Percentiles rank a stretch among this genome's conserved stretches.
phyloP scores from a whole-genome alignment of 1,139 yeast genomes.

The Yamadazyma oceani region DNA sequence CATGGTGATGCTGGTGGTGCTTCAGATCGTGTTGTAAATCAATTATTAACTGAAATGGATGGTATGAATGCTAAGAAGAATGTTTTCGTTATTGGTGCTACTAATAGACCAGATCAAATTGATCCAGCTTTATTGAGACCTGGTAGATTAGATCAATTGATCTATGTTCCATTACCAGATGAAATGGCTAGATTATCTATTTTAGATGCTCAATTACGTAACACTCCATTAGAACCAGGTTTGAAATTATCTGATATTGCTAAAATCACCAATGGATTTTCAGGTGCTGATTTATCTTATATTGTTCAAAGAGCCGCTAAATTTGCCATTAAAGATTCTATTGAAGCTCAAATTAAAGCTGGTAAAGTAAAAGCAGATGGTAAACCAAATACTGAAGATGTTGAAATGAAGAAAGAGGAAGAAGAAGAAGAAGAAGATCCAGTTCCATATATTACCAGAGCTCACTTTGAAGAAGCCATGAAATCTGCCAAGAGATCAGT shows the following conservation, averaged over 20 bases:
- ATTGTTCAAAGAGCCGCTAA: constrained; percentile 98
- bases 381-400: constrained; percentile 47
- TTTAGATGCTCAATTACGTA: constrained; percentile 93
- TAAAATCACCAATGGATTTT: constrained; percentile 90
- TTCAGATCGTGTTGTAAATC: constrained; percentile 96
- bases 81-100: constrained; percentile 98
- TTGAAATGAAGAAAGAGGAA: constrained; percentile 51
- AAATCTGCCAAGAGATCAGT: constrained; percentile 98
- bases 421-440: constrained; percentile 76
- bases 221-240: constrained; percentile 98
- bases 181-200: constrained; percentile 91
- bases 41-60: constrained; percentile 97
- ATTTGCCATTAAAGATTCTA: constrained; percentile 96
- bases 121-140: constrained; percentile 99
- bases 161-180: constrained; percentile 97
- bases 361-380: constrained; percentile 26
- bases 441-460: constrained; percentile 91
- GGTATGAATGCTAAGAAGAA: constrained; percentile 99
- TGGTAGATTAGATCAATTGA: constrained; percentile 97
- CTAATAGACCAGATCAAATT: constrained; percentile 98
- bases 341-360: constrained; percentile 71
- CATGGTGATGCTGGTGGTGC: constrained; percentile 95
- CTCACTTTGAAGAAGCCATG: constrained; percentile 98
- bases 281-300: constrained; percentile 98
- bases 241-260: constrained; percentile 86